phyloP scores from a whole-genome alignment of 768 basidiomycete species.

The Strobilomyces echinocephalus region DNA sequence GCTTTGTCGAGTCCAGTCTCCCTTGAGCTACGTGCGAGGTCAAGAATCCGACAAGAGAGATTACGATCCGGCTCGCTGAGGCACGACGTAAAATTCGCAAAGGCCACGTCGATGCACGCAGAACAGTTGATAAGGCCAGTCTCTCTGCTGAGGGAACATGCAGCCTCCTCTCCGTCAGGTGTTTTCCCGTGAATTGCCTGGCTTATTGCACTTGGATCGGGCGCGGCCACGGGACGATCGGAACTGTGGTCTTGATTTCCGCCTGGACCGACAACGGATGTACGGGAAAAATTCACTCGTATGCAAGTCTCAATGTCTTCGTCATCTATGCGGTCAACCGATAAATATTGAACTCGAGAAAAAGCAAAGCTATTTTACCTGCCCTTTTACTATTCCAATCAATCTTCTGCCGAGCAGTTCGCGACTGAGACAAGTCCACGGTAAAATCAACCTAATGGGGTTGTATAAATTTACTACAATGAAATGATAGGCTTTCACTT shows the following conservation, averaged over 20 bases:
- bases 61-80: slow-evolving; percentile 20
- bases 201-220: slow-evolving; percentile 12
- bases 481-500: slow-evolving; percentile 8
- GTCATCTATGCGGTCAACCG: slow-evolving; percentile 51
- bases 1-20: slow-evolving; percentile 28
- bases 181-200: slow-evolving; percentile 41
- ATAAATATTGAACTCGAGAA: not conserved
- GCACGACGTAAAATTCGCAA: slow-evolving; percentile 16
- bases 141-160: slow-evolving; percentile 38
- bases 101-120: slow-evolving; percentile 25
- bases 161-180: slow-evolving; percentile 39
- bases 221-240: slow-evolving; percentile 11
- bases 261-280: slow-evolving; percentile 10
- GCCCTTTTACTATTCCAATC: slow-evolving; percentile 92
- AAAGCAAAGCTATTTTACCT: slow-evolving; percentile 39
- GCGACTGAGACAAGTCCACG: slow-evolving; percentile 61
- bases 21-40: slow-evolving; percentile 9
- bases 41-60: slow-evolving; percentile 16
- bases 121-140: slow-evolving; percentile 31
- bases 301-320: slow-evolving; percentile 77
- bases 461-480: not conserved
- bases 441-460: slow-evolving; percentile 59
- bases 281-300: slow-evolving; percentile 37
- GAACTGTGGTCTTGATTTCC: slow-evolving; percentile 9
- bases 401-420: slow-evolving; percentile 47